Base-by-base conservation (phyloP, 306 rosid genomes). In the Lupinus albus region DNA sequence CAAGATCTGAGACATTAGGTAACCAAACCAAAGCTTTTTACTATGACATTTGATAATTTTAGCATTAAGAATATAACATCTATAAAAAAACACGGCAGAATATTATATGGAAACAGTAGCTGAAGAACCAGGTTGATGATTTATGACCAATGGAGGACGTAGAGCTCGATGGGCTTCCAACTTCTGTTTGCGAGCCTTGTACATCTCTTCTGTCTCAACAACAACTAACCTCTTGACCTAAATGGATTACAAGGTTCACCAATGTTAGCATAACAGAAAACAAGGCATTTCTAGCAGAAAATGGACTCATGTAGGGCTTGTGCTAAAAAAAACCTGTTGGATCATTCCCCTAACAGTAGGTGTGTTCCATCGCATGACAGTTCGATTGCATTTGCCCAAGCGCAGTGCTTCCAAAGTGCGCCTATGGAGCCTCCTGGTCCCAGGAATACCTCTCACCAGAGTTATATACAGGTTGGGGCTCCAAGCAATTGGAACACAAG, bases 351-450 rank as follows among this genome's bases (percentile, higher is more conserved):
- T 72, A 44, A 87, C 89, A 7, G 96, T 87, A 50, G 98, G 96
- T 0, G 95, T 89, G 79, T 89, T 92, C 92, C 91, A 87, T 61
- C 92, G 88, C 96, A 89, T 92, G 59, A 89, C 95, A 76, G 98
- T 92, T 73, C 95, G 85, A 82, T 87, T 92, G 80, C 92, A 87
- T 71, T 92, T 92, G 62, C 90, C 30, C 12, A 92, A 86, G 7
- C 84, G 89, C 42, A 92, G 80, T 13, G 98, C 98, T 85, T 89
- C 98, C 78, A 89, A 81, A 56, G 96, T 87, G 64, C 89, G 92
- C 73, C 96, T 79, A 62, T 92, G 96, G 42, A 82, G 91, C 73
- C 79, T 85, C 85, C 98, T 87, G 71, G 98, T 92, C 63, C 98
- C 95, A 1, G 98, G 96, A 52, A 92, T 89, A 9, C 98, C 98